Conservation (phyloP, 495 filamentous ascomycete species). For the Xylaria grammica region DNA sequence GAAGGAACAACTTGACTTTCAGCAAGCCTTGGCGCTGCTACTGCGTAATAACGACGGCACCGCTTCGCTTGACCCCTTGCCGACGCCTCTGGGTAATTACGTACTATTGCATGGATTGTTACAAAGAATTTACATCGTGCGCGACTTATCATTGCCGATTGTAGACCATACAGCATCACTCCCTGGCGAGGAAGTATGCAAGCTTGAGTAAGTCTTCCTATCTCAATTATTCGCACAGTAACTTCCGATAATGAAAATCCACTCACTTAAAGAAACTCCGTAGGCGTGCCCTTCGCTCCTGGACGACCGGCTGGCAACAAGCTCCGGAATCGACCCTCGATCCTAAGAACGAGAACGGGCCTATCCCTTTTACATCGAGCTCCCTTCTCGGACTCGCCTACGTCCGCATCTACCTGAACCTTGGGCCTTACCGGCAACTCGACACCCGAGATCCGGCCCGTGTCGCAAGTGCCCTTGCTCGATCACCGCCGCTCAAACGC, state of each 20-base stretch:
- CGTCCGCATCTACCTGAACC: slow-evolving; percentile 55
- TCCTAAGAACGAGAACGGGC: slow-evolving; percentile 57
- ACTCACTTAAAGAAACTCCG: neutral
- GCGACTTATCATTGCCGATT: slow-evolving; percentile 12
- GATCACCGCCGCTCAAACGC: slow-evolving; percentile 46
- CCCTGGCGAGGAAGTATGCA: slow-evolving; percentile 16
- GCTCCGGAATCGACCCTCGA: slow-evolving; percentile 60
- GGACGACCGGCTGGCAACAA: slow-evolving; percentile 59
- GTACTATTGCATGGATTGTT: slow-evolving; percentile 60
- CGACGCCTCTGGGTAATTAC: slow-evolving; percentile 57
- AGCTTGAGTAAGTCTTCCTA: slow-evolving; percentile 12
- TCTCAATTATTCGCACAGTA: slow-evolving; percentile 9
- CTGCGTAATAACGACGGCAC: neutral
- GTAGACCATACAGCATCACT: slow-evolving; percentile 11
- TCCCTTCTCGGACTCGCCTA: slow-evolving; percentile 28
- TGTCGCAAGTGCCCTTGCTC: slow-evolving; percentile 47
- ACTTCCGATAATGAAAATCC: slow-evolving; percentile 51
- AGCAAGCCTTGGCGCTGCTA: too few species aligned
- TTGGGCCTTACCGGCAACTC: slow-evolving; percentile 55
- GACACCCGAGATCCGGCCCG: slow-evolving; percentile 50
- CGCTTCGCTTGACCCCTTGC: neutral
- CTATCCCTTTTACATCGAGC: slow-evolving; percentile 59
- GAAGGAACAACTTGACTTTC: too few species aligned
- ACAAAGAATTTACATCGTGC: slow-evolving; percentile 51
- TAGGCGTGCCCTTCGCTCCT: slow-evolving; percentile 44